Conservation (phyloP, 2,329 filamentous ascomycete species). For the Aspergillus amoenus region DNA sequence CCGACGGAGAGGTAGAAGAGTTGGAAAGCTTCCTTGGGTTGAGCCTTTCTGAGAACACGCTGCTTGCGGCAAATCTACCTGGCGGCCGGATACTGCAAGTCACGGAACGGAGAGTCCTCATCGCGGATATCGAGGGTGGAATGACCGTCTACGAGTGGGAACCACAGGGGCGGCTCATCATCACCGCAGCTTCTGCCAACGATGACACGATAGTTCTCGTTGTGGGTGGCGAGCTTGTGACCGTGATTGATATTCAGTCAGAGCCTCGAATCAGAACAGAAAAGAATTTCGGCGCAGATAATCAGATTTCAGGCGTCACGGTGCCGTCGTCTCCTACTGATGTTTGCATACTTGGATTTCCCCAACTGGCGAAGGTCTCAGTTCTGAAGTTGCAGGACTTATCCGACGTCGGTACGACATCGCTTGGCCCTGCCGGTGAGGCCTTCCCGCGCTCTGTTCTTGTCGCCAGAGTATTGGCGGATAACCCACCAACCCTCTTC, state of each 20-base stretch:
- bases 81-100: conserved; percentile 71
- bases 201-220: conserved; percentile 69
- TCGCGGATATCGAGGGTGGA: conserved; percentile 59
- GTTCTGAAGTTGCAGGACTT: conserved; percentile 70
- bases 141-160: conserved; percentile 49
- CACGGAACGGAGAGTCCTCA: conserved; percentile 61
- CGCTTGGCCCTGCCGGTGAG: conserved; percentile 63
- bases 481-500: conserved; percentile 73
- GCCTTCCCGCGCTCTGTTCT: conserved; percentile 81
- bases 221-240: conserved; percentile 69
- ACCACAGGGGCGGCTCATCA: conserved; percentile 50
- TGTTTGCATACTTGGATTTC: conserved; percentile 81
- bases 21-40: conserved; percentile 73
- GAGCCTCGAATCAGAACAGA: conserved; percentile 59
- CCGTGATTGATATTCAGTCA: conserved; percentile 64
- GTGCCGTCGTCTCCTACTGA: conserved; percentile 63
- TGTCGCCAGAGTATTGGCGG: conserved; percentile 70
- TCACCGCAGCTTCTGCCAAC: conserved; percentile 79
- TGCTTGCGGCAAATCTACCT: conserved; percentile 67
- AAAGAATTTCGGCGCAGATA: conserved; percentile 62
- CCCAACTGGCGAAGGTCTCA: conserved; percentile 76
- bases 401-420: conserved; percentile 63
- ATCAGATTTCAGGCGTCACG: conserved; percentile 84
- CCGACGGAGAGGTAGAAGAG: conserved; percentile 80
- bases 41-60: conserved; percentile 66